Conservation (phyloP, 1,139 yeast species). For the Hemisphaericaspora lyxosophila region DNA sequence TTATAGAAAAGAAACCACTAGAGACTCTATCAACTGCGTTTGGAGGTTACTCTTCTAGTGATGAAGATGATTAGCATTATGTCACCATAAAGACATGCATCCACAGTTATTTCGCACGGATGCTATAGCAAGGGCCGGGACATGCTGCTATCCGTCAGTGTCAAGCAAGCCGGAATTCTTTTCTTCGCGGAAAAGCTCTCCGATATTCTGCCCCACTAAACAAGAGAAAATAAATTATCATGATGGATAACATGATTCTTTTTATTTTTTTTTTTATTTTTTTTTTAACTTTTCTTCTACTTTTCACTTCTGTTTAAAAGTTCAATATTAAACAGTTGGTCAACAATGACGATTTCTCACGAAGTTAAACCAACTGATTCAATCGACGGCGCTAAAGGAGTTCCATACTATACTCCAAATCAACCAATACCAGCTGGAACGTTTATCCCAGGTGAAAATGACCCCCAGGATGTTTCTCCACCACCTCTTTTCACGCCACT, state of each 20-base stretch:
- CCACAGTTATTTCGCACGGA: no score
- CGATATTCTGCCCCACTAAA: neutral
- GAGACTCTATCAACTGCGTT: slow-evolving; percentile 11
- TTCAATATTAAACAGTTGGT: no score
- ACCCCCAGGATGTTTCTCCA: slow-evolving; percentile 3
- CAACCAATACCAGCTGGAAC: slow-evolving; percentile 21
- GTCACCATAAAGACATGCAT: no score
- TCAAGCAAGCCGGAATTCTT: no score
- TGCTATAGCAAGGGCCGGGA: no score
- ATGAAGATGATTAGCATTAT: slow-evolving; percentile 25
- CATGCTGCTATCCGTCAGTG: no score
- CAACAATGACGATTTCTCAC: slow-evolving; percentile 11
- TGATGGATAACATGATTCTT: slow-evolving; percentile 2
- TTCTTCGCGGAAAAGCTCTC: neutral
- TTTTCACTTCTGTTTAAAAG: no score
- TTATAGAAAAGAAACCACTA: slow-evolving; percentile 8
- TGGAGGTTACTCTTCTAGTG: slow-evolving; percentile 24
- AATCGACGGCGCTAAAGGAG: slow-evolving; percentile 13
- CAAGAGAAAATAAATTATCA: neutral
- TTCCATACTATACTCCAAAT: slow-evolving; percentile 17
- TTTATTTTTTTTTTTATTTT: neutral
- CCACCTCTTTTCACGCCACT: slow-evolving; percentile 20
- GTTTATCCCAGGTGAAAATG: slow-evolving; percentile 15
- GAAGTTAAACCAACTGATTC: slow-evolving; percentile 14
- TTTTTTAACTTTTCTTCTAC: neutral